Evolutionary conservation across 1,284 basidiomycete species (phyloP), one percentile per base, ranked within the genome.

Genomic region (Ustilago trichophora): DNA sequence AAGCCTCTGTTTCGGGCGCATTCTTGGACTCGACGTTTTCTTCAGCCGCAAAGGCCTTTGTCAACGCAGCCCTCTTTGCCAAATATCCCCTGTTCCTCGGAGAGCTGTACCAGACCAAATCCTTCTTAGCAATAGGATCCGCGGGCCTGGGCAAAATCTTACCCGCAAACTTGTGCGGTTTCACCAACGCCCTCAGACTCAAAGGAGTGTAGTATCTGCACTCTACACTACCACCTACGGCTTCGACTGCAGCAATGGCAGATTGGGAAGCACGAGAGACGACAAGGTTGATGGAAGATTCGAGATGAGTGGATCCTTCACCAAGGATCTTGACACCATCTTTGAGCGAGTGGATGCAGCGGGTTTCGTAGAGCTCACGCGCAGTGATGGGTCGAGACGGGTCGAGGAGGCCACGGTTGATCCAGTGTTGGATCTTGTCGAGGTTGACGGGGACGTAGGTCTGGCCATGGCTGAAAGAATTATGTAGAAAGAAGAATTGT

Each of bases 121-220:
- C 77, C 38, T 70, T 73, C 58, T 74, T 73, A 22, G 53, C 55
- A 29, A 77, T 72, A 10, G 78, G 78, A 44, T 75, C 70, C 13
- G 77, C 66, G 15, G 60, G 54, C 16, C 60, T 45, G 3, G 78
- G 77, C 40, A 72, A 46, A 12, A 73, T 62, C 47, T 69, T 72
- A 40, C 64, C 70, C 13, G 65, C 59, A 58, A 69, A 80, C 57
- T 77, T 78, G 42, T 80, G 73, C 11, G 85, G 84, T 56, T 90
- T 89, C 47, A 93, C 83, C 67, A 90, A 89, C 75, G 93, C 91
- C 33, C 88, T 86, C 43, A 99, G 85, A 0, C 91, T 89, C 42
- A 95, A 85, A 10, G 86, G 83, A 81, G 97, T 98, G 84, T 97
- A 95, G 82, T 93, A 97, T 75, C 92, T 89, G 83, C 93, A 94